Conservation (phyloP, 2,329 filamentous ascomycete genomes). For the Boeremia lycopersici region DNA sequence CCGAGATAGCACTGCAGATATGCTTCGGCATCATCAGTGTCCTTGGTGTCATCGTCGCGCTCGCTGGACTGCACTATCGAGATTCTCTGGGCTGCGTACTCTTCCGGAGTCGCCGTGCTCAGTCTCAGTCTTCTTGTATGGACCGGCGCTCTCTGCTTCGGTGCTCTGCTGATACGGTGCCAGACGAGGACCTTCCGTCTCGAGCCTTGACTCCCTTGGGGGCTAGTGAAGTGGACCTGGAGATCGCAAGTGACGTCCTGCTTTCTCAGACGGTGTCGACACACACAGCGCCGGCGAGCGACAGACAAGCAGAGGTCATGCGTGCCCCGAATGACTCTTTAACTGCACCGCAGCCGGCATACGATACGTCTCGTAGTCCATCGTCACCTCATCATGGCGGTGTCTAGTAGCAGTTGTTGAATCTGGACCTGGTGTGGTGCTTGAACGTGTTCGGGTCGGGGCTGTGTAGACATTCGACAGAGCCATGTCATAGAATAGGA, state of each 20-base stretch:
- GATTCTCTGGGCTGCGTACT: constrained; percentile 19
- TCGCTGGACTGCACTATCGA: constrained; percentile 19
- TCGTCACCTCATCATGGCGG: not conserved
- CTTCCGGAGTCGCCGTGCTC: not conserved
- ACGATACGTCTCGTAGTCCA: not conserved
- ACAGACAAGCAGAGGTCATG: not conserved
- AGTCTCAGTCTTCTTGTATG: not conserved
- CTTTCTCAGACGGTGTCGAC: too few species aligned
- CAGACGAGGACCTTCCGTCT: too few species aligned
- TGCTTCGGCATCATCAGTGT: constrained; percentile 19
- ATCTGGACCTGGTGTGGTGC: too few species aligned
- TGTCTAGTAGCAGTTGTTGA: not conserved
- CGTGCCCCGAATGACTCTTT: not conserved
- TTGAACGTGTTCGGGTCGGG: too few species aligned
- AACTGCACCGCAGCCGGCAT: not conserved
- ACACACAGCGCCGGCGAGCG: not conserved
- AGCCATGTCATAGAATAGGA: too few species aligned
- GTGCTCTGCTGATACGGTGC: too few species aligned
- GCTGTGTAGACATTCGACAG: too few species aligned
- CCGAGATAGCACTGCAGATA: constrained; percentile 8
- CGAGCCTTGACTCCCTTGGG: too few species aligned
- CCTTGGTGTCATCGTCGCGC: constrained; percentile 9
- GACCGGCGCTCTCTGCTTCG: too few species aligned
- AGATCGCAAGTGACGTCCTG: too few species aligned
- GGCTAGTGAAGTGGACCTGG: too few species aligned